Percentiles rank a stretch among this genome's conserved stretches.
Conservation (phyloP, 257 asterid genomes). For the Forsythia viridissima region DNA sequence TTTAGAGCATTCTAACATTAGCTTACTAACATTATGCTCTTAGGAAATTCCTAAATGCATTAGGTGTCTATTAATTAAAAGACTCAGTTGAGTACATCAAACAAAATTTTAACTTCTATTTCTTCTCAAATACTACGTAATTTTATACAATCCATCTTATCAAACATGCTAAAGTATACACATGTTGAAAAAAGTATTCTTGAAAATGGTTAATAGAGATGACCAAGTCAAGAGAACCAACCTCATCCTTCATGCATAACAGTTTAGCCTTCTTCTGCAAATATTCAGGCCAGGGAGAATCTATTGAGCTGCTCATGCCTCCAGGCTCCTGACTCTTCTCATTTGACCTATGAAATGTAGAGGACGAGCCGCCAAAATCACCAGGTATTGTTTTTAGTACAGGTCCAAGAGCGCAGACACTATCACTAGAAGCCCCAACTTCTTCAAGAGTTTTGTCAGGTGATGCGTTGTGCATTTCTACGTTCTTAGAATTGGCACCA, state of each 20-base stretch:
- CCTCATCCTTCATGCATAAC: constrained; percentile 50
- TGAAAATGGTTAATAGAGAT: not conserved
- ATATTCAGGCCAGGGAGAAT: constrained; percentile 28
- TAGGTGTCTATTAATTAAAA: no score
- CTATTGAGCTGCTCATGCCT: constrained; percentile 20
- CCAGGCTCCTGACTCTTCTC: constrained; percentile 24
- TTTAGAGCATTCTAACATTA: no score
- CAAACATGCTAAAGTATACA: not conserved
- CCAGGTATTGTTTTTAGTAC: constrained; percentile 15
- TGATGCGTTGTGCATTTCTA: constrained; percentile 12
- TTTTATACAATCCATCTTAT: not conserved
- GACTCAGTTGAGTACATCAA: no score
- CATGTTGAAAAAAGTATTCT: not conserved
- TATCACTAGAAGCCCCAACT: constrained; percentile 34
- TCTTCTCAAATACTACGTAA: no score
- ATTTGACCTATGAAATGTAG: constrained; percentile 7
- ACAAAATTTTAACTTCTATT: no score
- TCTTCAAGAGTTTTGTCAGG: constrained; percentile 26
- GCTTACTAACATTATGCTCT: no score
- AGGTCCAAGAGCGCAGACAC: constrained; percentile 18
- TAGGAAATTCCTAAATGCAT: no score
- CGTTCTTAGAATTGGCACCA: constrained; percentile 26
- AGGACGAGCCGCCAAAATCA: constrained; percentile 30
- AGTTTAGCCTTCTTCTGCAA: constrained; percentile 46
- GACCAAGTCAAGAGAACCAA: constrained; percentile 22